Conservation (phyloP, 345 rosid genomes). For the Gossypium raimondii region DNA sequence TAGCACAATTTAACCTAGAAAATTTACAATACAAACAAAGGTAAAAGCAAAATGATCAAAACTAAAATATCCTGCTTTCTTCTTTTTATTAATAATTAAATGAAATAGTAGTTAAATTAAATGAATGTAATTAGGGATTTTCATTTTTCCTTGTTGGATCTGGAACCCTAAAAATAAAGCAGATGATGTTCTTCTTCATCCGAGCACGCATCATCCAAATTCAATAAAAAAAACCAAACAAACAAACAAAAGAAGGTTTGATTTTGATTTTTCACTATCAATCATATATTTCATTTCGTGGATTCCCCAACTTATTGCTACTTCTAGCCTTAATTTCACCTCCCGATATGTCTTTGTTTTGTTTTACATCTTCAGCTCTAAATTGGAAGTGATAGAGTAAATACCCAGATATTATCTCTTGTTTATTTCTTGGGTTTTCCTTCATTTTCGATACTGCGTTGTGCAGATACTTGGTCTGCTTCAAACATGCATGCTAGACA, state of each 20-base stretch:
- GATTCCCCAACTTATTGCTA: not conserved
- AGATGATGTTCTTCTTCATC: conserved; percentile 4
- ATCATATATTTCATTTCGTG: not conserved
- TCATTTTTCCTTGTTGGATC: not conserved
- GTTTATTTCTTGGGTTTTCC: not conserved
- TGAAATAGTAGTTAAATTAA: not conserved
- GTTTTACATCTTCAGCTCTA: not conserved
- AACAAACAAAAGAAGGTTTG: not conserved
- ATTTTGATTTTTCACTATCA: not conserved
- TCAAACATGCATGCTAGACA: conserved; percentile 80
- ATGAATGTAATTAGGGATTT: not conserved
- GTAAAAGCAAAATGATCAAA: not conserved
- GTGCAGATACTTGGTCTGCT: not conserved
- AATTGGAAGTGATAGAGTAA: not conserved
- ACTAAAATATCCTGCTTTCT: not conserved
- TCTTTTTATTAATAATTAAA: not conserved
- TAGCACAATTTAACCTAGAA: too few species aligned
- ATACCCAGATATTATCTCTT: not conserved
- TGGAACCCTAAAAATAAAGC: not conserved
- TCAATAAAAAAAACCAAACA: not conserved
- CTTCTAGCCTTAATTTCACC: not conserved
- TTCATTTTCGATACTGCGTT: not conserved
- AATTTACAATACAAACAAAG: not conserved
- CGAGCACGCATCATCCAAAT: not conserved
- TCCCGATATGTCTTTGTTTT: not conserved